phyloP scores from a whole-genome alignment of 1,284 basidiomycete genomes.

The Exsudoporus floridanus region DNA sequence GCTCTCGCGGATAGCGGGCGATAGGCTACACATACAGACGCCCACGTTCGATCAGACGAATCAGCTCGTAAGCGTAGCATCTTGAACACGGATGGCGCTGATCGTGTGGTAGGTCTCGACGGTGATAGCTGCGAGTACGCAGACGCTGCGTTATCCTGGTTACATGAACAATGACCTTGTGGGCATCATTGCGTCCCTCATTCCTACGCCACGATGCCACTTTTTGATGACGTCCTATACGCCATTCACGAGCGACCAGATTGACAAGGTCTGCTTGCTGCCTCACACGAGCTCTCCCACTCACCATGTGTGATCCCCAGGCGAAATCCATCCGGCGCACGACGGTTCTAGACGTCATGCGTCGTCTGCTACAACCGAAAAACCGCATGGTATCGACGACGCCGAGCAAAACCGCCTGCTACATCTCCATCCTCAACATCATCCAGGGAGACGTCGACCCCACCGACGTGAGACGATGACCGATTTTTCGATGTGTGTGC shows the following conservation, averaged over 20 bases:
- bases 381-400: slow-evolving; percentile 98
- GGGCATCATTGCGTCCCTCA: slow-evolving; percentile 94
- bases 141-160: slow-evolving; percentile 95
- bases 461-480: slow-evolving; percentile 70
- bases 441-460: slow-evolving; percentile 99
- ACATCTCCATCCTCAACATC: slow-evolving; percentile 98
- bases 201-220: slow-evolving; percentile 98
- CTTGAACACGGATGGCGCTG: not conserved
- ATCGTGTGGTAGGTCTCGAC: slow-evolving; percentile 71
- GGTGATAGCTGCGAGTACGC: slow-evolving; percentile 96
- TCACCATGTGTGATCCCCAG: slow-evolving; percentile 39
- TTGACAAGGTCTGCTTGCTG: slow-evolving; percentile 71
- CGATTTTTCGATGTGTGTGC: not conserved
- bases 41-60: slow-evolving; percentile 95
- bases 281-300: not conserved
- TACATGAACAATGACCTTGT: slow-evolving; percentile 99
- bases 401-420: slow-evolving; percentile 89
- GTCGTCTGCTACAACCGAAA: slow-evolving; percentile 94
- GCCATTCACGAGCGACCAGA: slow-evolving; percentile 94
- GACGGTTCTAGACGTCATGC: slow-evolving; percentile 98
- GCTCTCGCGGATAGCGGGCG: slow-evolving; percentile 86
- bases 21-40: slow-evolving; percentile 87
- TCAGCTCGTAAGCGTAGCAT: slow-evolving; percentile 64
- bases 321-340: slow-evolving; percentile 89
- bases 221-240: slow-evolving; percentile 99